Evolutionary conservation across 768 basidiomycete genomes (phyloP).

Genomic region (Scleroderma citrinum): DNA sequence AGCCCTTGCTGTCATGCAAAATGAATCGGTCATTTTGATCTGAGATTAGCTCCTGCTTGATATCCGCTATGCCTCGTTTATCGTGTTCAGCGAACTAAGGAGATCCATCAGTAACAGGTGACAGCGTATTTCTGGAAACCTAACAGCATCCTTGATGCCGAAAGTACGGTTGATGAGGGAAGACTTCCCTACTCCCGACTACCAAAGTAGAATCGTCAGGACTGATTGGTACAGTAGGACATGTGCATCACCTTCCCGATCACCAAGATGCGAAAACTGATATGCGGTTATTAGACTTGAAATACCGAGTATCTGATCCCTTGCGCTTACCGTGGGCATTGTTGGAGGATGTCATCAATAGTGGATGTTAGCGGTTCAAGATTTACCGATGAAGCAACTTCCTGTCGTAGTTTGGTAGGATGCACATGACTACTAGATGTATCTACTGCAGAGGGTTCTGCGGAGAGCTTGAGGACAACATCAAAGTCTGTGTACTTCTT

Average conservation of each 20-base stretch:
- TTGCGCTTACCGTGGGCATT: not conserved
- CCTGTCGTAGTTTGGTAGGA: too few species aligned
- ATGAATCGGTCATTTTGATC: constrained; percentile 1
- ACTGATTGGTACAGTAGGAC: not conserved
- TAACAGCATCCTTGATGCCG: not conserved
- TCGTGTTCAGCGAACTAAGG: not conserved
- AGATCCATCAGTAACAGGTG: not conserved
- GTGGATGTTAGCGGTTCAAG: not conserved
- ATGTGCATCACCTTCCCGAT: not conserved
- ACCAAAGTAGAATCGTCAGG: not conserved
- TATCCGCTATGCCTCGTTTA: not conserved
- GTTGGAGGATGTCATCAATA: not conserved
- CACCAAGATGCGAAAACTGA: not conserved
- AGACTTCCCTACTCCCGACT: not conserved
- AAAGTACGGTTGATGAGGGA: not conserved
- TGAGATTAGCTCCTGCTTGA: constrained; percentile 7
- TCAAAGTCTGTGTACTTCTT: too few species aligned
- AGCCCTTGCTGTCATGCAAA: not conserved
- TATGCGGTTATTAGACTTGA: not conserved
- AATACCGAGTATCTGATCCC: not conserved
- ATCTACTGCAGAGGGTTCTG: too few species aligned
- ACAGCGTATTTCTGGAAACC: not conserved
- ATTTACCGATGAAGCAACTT: not conserved
- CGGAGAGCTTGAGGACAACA: too few species aligned
- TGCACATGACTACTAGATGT: too few species aligned